Evolutionary conservation across 441 rosid genomes (phyloP), one percentile per base, ranked within the genome.

Genomic region (Bruguiera hainesii): DNA sequence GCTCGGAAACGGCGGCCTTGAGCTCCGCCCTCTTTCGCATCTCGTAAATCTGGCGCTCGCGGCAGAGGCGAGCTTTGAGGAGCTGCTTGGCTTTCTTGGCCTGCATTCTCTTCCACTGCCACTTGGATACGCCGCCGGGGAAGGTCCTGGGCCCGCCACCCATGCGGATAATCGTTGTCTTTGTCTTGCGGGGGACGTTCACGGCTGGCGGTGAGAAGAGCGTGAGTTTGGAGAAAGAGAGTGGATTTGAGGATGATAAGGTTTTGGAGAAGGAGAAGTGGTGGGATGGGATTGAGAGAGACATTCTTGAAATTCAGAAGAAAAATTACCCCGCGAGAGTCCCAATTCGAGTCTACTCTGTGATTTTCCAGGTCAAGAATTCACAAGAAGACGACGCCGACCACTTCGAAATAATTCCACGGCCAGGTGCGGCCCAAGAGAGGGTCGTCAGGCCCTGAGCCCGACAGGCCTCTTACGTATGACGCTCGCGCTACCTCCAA

Each of bases 21-120:
- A 91, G 97, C 84, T 93, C 96, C 6, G 96, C 91, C 49, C 97
- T 85, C 37, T 87, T 80, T 18, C 95, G 78, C 71, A 89, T 83
- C 63, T 90, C 85, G 74, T 90, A 87, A 59, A 90, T 87, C 77
- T 92, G 97, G 35, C 89, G 85, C 81, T 89, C 97, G 67, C 89
- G 96, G 7, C 82, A 80, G 52, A 95, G 87, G 52, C 93, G 89
- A 51, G 84, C 84, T 72, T 77, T 87, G 68, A 91, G 89, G 78
- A 91, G 90, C 73, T 95, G 96, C 67, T 75, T 80, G 26, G 91
- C 97, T 71, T 84, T 86, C 80, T 89, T 95, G 76, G 87, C 95
- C 81, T 95, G 99, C 83, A 95, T 79, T 21, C 93, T 89, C 82
- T 92, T 95, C 98, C 99, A 95, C 51, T 90, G 97, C 99, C 96